Percentiles rank a stretch among this genome's conserved stretches.
Evolutionary conservation across 495 filamentous ascomycete genomes (phyloP).

Genomic region (Aspergillus nanangensis): DNA sequence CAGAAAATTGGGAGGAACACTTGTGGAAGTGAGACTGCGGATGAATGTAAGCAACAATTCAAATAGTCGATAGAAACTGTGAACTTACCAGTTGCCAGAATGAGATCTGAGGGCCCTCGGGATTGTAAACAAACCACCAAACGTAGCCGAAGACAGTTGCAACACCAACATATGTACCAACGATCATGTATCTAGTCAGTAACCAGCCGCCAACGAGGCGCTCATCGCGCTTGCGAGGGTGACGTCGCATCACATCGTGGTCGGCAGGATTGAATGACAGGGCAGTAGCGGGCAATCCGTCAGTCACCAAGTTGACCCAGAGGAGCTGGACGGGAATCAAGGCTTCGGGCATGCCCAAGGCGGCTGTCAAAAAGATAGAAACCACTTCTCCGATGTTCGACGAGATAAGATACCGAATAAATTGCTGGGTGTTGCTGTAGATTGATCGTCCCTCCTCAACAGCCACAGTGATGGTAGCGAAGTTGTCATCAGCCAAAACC

Average conservation of each 20-base stretch:
- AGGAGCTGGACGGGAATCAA: constrained; percentile 95
- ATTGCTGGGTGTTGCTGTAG: constrained; percentile 99
- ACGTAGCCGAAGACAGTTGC: constrained; percentile 97
- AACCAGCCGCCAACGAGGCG: constrained; percentile 89
- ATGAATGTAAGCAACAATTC: constrained; percentile 8
- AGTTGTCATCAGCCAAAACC: constrained; percentile 98
- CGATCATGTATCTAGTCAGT: constrained; percentile 96
- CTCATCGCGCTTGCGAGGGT: constrained; percentile 88
- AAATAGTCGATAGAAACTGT: neutral
- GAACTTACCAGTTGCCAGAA: constrained; percentile 76
- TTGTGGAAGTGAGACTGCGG: constrained; percentile 81
- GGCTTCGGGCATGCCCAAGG: constrained; percentile 95
- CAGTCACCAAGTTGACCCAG: constrained; percentile 99
- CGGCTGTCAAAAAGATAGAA: constrained; percentile 97
- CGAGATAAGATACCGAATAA: constrained; percentile 98
- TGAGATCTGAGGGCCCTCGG: constrained; percentile 84
- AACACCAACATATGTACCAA: constrained; percentile 89
- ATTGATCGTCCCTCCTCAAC: constrained; percentile 97
- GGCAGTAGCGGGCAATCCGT: constrained; percentile 94
- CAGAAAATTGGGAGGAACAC: constrained; percentile 80
- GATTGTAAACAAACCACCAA: constrained; percentile 99
- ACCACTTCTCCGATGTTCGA: constrained; percentile 99
- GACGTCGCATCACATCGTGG: constrained; percentile 92
- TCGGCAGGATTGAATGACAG: constrained; percentile 97
- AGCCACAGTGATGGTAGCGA: constrained; percentile 93